Base-by-base conservation (phyloP, 805 yeast genomes). In the Kodamaea fukazawae region DNA sequence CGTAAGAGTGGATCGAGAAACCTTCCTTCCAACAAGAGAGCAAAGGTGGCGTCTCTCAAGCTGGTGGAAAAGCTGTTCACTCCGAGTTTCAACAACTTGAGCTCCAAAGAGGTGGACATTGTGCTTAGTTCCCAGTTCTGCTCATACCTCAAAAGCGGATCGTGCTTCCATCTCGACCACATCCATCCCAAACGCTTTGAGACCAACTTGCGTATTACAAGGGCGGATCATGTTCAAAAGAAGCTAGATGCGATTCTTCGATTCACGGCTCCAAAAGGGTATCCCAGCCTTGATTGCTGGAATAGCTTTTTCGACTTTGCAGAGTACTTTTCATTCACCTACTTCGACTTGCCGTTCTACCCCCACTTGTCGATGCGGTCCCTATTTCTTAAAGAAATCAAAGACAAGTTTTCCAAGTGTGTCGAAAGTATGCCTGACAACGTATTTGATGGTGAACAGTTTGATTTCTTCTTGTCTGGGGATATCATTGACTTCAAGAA, bases 401-500 rank as follows among this genome's bases (percentile, higher is more conserved):
- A 20, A n/a, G 35, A 33, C 9, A 37, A 36, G 29, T 32, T 36
- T 22, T 17, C 32, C 7, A n/a, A 27, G n/a, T 15, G 9, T 14
- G 26, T 32, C 25, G 10, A 25, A 7, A 29, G 31, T 2, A 10
- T 12, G 4, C n/a, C 13, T 12, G 22, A 18, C 7, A 29, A 39
- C 15, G 17, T 23, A 3, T 34, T 39, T n/a, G 26, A 22, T 4
- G 30, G 16, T 3, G 42, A 28, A 7, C 14, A 15, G 7, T 47
- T 55, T 26, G 41, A 42, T 20, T 45, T 55, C 23, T 51, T 49
- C 11, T 32, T 55, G 10, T 32, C 33, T 6, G 74, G 74, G 2
- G 42, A 50, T 4, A 43, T 63, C 15, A 46, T 68, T 11, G 71
- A 69, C 44, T 68, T 69, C 44, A 58, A 61, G 31, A 49, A 53